A percentile compares a stretch with the other conserved stretches of the same genome.
Evolutionary conservation across 305 asterid species (phyloP).

Genomic region (Petunia hybrid): DNA sequence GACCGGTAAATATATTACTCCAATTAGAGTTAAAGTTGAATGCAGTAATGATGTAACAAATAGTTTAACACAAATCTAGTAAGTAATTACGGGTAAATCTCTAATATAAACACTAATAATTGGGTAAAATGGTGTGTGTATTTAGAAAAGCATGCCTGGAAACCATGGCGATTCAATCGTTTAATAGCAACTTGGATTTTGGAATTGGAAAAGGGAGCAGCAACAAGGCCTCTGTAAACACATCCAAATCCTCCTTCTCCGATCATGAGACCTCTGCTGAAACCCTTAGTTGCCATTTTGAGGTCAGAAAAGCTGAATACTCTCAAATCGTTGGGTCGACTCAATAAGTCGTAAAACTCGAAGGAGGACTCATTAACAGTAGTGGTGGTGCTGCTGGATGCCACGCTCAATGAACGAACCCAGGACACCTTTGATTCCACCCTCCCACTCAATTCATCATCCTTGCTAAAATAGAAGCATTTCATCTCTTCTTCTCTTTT

Average conservation of each 20-base stretch:
- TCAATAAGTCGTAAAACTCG: constrained; percentile 62
- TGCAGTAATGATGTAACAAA: background rate
- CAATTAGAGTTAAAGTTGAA: background rate
- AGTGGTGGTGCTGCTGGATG: constrained; percentile 66
- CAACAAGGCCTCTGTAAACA: constrained; percentile 55
- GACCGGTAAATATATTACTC: too few species aligned
- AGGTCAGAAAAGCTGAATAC: constrained; percentile 73
- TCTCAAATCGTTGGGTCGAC: constrained; percentile 70
- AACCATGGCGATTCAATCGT: constrained; percentile 84
- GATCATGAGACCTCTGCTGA: constrained; percentile 66
- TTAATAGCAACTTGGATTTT: constrained; percentile 71
- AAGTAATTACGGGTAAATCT: constrained; percentile 2
- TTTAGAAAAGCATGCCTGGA: constrained; percentile 73
- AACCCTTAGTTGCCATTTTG: constrained; percentile 74
- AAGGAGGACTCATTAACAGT: constrained; percentile 57
- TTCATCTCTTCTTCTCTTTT: constrained; percentile 51
- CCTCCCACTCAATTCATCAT: constrained; percentile 58
- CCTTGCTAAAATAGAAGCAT: constrained; percentile 81
- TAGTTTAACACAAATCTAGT: background rate
- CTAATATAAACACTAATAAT: background rate
- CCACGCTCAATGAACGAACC: constrained; percentile 88
- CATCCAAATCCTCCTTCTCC: constrained; percentile 96
- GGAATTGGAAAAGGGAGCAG: constrained; percentile 41
- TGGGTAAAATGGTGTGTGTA: background rate
- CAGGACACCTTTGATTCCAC: constrained; percentile 59